These are phyloP conservation scores for Crotalaria pallida DNA, from an alignment of 306 rosid species.

Conservation along the genomic window DNA sequence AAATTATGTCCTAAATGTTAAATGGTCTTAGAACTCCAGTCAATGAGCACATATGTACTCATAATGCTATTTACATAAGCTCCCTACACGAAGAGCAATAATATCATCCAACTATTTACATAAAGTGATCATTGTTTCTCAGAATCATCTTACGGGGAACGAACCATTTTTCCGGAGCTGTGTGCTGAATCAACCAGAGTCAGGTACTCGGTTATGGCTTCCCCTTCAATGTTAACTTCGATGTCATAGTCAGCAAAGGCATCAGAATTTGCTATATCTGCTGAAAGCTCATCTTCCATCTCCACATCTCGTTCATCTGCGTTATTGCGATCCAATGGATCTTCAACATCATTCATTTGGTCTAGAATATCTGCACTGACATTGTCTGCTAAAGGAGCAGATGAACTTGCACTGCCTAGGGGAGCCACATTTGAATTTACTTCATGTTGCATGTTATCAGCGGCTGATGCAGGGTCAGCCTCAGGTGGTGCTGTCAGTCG, in stretches of 20 bases:
- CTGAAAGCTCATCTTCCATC: conserved; percentile 48
- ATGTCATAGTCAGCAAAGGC: conserved; percentile 42
- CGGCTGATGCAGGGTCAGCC: conserved; percentile 4
- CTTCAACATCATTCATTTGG: conserved; percentile 17
- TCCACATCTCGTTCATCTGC: conserved; percentile 31
- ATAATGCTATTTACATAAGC: conserved; percentile 15
- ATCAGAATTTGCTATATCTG: conserved; percentile 31
- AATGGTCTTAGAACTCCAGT: neutral
- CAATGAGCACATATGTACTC: neutral
- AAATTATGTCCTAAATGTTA: neutral
- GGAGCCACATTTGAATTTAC: conserved; percentile 17
- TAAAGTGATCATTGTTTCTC: neutral
- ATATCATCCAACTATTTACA: conserved; percentile 23
- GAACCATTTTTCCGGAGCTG: neutral
- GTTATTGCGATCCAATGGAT: neutral
- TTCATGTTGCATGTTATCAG: conserved; percentile 11
- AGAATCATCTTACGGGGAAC: conserved; percentile 19
- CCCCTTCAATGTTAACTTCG: conserved; percentile 40
- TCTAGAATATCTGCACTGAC: conserved; percentile 1
- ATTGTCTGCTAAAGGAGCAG: conserved; percentile 21
- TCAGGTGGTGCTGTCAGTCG: conserved; percentile 38
- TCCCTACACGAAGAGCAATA: neutral
- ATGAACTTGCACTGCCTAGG: conserved; percentile 31
- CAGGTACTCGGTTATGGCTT: conserved; percentile 74
- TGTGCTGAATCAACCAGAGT: conserved; percentile 46